A percentile compares a stretch with the other conserved stretches of the same genome.
phyloP scores from a whole-genome alignment of 208 protist species.

The Leptomonas pyrrhocoris region DNA sequence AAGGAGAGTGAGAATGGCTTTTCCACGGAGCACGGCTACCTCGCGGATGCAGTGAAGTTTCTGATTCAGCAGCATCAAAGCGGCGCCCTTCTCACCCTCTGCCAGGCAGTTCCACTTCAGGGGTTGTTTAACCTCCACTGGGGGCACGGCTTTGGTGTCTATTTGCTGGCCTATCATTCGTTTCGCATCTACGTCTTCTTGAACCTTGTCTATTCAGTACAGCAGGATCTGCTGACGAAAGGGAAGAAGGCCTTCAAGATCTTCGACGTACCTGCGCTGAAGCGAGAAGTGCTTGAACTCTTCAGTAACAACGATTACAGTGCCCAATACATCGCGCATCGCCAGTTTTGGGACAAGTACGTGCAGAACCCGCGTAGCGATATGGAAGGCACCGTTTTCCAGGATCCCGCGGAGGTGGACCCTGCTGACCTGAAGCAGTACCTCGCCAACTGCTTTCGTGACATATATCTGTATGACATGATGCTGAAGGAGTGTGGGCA shows the following conservation, averaged over 20 bases:
- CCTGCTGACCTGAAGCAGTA: constrained; percentile 5
- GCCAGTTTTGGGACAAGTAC: constrained; percentile 13
- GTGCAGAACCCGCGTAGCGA: constrained; percentile 4
- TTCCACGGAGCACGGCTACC: background rate
- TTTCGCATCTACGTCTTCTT: constrained; percentile 12
- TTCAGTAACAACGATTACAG: background rate
- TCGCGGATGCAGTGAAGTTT: constrained; percentile 17
- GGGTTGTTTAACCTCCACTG: constrained; percentile 7
- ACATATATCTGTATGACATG: constrained; percentile 19
- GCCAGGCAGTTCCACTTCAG: constrained; percentile 1
- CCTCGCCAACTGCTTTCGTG: constrained; percentile 15
- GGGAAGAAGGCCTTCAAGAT: background rate
- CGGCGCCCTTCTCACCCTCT: background rate
- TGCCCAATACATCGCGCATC: background rate
- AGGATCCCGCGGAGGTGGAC: constrained; percentile 2
- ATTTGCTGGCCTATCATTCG: background rate
- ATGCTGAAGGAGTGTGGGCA: constrained; percentile 2
- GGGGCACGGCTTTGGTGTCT: constrained; percentile 15
- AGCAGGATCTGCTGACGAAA: background rate
- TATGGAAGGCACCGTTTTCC: background rate
- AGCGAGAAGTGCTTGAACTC: background rate
- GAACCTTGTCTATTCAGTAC: constrained; percentile 11
- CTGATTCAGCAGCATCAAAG: constrained; percentile 18
- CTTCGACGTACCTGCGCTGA: background rate
- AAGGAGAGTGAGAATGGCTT: background rate